Evolutionary conservation across 2,329 filamentous ascomycete species (phyloP).

Genomic region (Trichoderma breve): DNA sequence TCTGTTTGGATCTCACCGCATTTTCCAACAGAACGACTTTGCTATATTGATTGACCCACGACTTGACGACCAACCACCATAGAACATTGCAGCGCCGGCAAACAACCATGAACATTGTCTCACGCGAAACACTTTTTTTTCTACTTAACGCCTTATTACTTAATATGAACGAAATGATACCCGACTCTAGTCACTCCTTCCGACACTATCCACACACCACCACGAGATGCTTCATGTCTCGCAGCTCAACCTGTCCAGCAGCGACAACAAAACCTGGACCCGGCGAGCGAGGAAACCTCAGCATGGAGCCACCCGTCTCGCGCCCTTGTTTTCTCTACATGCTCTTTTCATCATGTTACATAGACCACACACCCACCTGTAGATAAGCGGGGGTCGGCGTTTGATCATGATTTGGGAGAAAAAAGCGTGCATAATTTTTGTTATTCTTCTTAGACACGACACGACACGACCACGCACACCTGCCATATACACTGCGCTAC

Average conservation of each 20-base stretch:
- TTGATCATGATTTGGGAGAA: constrained; percentile 15
- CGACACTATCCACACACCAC: neutral
- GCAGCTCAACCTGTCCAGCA: neutral
- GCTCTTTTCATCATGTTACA: constrained; percentile 19
- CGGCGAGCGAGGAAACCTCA: neutral
- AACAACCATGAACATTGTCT: constrained; percentile 12
- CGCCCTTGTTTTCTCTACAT: constrained; percentile 15
- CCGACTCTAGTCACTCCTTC: constrained; percentile 22
- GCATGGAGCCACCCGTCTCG: neutral
- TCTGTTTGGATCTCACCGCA: constrained; percentile 14
- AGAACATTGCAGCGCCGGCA: constrained; percentile 21
- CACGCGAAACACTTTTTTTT: constrained; percentile 7
- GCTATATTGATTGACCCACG: constrained; percentile 21
- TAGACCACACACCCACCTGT: constrained; percentile 17
- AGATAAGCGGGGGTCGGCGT: constrained; percentile 18
- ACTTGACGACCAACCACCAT: constrained; percentile 45
- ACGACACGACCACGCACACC: constrained; percentile 15
- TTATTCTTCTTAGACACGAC: constrained; percentile 10
- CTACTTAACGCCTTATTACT: constrained; percentile 13
- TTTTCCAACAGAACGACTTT: constrained; percentile 12
- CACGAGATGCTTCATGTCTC: neutral
- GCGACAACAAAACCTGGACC: neutral
- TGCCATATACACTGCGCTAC: constrained; percentile 3
- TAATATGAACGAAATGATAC: constrained; percentile 21
- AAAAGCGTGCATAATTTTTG: constrained; percentile 8